Evolutionary conservation across 2,329 filamentous ascomycete genomes (phyloP).

Genomic region (Knufia fluminis): DNA sequence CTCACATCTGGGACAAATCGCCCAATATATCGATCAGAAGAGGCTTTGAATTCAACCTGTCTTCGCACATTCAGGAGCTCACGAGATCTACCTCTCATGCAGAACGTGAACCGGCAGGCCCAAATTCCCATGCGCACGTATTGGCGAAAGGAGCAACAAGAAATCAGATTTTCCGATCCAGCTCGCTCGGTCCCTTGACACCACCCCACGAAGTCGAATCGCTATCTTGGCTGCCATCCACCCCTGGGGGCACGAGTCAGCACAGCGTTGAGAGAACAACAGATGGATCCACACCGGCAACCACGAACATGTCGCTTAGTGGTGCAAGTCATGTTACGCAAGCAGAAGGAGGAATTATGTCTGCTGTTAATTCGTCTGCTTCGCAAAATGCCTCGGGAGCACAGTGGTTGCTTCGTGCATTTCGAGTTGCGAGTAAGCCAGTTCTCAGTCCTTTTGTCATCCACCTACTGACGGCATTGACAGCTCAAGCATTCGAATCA

Average conservation of each 20-base stretch:
- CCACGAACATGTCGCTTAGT: background rate
- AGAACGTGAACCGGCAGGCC: background rate
- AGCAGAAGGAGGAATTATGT: background rate
- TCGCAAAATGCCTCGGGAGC: background rate
- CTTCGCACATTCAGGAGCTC: background rate
- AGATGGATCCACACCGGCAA: background rate
- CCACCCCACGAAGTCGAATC: conserved; percentile 5
- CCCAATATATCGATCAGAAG: background rate
- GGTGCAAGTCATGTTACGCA: background rate
- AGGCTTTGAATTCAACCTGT: background rate
- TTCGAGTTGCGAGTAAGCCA: conserved; percentile 5
- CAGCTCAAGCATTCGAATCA: background rate
- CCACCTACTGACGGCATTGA: background rate
- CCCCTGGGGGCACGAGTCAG: background rate
- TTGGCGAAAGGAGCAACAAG: background rate
- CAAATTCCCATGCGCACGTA: background rate
- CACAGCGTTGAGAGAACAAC: background rate
- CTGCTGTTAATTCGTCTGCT: background rate
- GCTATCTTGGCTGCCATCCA: background rate
- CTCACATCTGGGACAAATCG: background rate
- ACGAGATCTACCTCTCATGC: background rate
- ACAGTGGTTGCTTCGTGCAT: conserved; percentile 4
- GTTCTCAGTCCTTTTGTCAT: background rate
- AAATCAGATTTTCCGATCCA: background rate
- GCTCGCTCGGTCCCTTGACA: background rate